phyloP scores from a whole-genome alignment of 2,329 filamentous ascomycete species.

The Neonectria punicea region DNA sequence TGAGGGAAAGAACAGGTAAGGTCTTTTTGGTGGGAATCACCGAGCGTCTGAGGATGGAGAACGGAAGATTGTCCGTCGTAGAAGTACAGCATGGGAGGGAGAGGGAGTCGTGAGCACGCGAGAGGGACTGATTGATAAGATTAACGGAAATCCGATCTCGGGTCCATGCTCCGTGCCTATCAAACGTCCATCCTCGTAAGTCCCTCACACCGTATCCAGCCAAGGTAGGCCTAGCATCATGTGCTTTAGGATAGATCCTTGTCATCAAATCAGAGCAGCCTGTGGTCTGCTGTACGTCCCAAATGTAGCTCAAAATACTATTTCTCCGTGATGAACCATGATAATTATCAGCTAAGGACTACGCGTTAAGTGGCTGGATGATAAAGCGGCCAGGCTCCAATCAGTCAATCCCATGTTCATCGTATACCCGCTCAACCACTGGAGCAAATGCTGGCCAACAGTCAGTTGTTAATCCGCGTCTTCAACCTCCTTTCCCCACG shows the following conservation, averaged over 20 bases:
- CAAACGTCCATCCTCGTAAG: neutral
- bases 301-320: too few relatives aligned
- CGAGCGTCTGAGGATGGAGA: neutral
- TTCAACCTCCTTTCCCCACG: too few relatives aligned
- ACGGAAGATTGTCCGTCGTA: neutral
- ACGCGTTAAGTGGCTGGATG: too few relatives aligned
- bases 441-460: too few relatives aligned
- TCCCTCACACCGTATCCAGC: neutral
- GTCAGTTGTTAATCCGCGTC: too few relatives aligned
- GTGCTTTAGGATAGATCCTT: neutral
- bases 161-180: constrained; percentile 1
- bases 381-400: too few relatives aligned
- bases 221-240: neutral
- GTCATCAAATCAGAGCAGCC: neutral
- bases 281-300: too few relatives aligned
- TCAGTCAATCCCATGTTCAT: too few relatives aligned
- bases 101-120: neutral
- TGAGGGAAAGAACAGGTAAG: constrained; percentile 10
- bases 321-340: too few relatives aligned
- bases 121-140: constrained; percentile 18
- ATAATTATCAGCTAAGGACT: neutral
- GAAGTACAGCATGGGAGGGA: neutral
- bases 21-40: neutral
- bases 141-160: constrained; percentile 15
- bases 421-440: too few relatives aligned